Base-by-base conservation (phyloP, 352 stramenopile species). In the Aphanomyces cochlioides region DNA sequence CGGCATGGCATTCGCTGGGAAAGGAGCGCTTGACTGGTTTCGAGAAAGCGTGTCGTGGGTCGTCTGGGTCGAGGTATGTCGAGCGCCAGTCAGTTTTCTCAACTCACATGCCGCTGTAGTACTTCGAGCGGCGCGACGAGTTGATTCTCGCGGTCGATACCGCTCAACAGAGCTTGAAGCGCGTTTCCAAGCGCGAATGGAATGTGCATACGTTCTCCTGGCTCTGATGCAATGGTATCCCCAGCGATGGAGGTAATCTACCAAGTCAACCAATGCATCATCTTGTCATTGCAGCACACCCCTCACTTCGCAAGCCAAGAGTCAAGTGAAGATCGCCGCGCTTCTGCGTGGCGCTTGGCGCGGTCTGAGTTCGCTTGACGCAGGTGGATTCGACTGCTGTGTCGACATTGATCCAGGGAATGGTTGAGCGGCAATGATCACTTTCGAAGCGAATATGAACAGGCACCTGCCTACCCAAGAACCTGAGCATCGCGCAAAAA, bases 301-400 rank as follows among this genome's bases (percentile, higher is more conserved):
- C 2, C 69, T 92, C 6, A 82, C 90, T 15, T 67, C 86, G 21
- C 82, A 92, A 73, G 77, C 88, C 61, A 77, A 79, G 7, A 89
- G 80, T 21, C 85, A 92, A 65, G 60, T 84, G 6, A 81, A 90
- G 72, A 86, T 92, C 36, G 82, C 81, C 0, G 78, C 82, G 1
- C 75, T 90, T 1, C 59, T 90, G 2, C 77, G 85, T 8, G 85
- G 85, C 0, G 77, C 90, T 28, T 89, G 83, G 76, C n/a, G n/a
- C n/a, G n/a, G n/a, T n/a, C n/a, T n/a, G n/a, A 77, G 79, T 93
- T 72, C 79, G 86, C 54, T 81, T 90, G 74, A 93, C 92, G 85
- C 85, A 91, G 80, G 80, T 85, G 41, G 40, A 56, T 19, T 39
- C 57, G 80, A 77, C 82, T 77, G 64, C 36, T 3, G 7, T n/a